Evolutionary conservation across 352 stramenopile species (phyloP).

Genomic region (Pythium periplocum): DNA sequence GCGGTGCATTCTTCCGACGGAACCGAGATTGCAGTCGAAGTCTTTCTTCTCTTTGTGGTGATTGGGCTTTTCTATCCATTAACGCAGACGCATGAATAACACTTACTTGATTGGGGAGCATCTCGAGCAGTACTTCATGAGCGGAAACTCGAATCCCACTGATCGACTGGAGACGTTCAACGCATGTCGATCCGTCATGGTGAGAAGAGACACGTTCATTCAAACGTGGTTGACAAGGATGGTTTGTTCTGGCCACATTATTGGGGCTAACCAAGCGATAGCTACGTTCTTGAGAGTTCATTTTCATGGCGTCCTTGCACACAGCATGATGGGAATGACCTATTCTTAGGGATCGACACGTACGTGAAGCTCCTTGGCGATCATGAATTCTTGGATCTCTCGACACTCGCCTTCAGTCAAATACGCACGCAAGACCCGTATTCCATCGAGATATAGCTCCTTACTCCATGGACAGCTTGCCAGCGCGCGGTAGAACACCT

Average conservation of each 20-base stretch:
- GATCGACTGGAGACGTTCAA: background rate
- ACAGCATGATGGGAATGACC: background rate
- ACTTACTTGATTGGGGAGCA: constrained; percentile 15
- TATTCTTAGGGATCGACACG: constrained; percentile 36
- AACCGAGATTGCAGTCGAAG: too few relatives aligned
- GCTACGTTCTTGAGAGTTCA: too few relatives aligned
- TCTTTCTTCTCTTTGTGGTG: too few relatives aligned
- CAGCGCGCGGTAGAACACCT: constrained; percentile 71
- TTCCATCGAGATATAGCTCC: constrained; percentile 57
- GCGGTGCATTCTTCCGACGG: too few relatives aligned
- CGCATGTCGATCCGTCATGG: background rate
- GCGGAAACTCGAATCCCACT: background rate
- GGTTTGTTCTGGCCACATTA: too few relatives aligned
- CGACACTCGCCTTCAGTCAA: constrained; percentile 50
- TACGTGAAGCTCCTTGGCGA: constrained; percentile 65
- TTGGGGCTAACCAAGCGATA: too few relatives aligned
- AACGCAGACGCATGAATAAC: constrained; percentile 7
- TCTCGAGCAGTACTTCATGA: constrained; percentile 9
- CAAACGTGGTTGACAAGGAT: too few relatives aligned
- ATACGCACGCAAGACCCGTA: constrained; percentile 59
- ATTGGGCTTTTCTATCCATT: background rate
- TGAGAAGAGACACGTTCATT: background rate
- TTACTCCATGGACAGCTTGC: constrained; percentile 78
- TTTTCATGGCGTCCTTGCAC: too few relatives aligned
- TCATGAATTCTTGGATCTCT: constrained; percentile 65